phyloP scores from a whole-genome alignment of 345 rosid species.

The Lenwebbia sp. region DNA sequence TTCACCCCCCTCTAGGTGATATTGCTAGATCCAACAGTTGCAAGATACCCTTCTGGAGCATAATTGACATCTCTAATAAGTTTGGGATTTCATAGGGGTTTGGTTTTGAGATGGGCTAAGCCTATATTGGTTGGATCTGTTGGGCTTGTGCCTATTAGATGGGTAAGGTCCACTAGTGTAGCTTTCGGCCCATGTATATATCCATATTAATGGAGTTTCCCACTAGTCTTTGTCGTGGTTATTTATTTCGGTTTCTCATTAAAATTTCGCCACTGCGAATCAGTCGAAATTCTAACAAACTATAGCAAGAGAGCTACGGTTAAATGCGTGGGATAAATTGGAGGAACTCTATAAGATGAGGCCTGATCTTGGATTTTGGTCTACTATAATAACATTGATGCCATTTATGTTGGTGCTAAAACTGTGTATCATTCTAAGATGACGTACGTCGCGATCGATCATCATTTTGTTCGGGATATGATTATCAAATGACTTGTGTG shows the following conservation, averaged over 20 bases:
- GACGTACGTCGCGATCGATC: too few relatives aligned
- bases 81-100: not conserved
- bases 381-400: too few relatives aligned
- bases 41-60: not conserved
- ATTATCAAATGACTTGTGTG: too few relatives aligned
- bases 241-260: not conserved
- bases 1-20: too few relatives aligned
- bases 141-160: not conserved
- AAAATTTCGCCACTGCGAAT: not conserved
- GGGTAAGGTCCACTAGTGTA: not conserved
- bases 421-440: too few relatives aligned
- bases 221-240: not conserved
- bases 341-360: too few relatives aligned
- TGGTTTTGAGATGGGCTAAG: not conserved
- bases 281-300: not conserved
- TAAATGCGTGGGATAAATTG: too few relatives aligned
- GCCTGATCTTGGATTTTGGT: too few relatives aligned
- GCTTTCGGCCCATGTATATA: not conserved
- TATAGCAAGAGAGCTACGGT: not conserved
- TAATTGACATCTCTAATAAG: not conserved
- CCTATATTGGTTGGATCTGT: not conserved
- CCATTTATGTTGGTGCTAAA: too few relatives aligned
- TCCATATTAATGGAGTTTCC: not conserved
- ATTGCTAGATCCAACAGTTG: too few relatives aligned
- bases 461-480: too few relatives aligned